Base-by-base conservation (phyloP, 352 stramenopile genomes). In the Hyaloperonospora arabidopsidis region DNA sequence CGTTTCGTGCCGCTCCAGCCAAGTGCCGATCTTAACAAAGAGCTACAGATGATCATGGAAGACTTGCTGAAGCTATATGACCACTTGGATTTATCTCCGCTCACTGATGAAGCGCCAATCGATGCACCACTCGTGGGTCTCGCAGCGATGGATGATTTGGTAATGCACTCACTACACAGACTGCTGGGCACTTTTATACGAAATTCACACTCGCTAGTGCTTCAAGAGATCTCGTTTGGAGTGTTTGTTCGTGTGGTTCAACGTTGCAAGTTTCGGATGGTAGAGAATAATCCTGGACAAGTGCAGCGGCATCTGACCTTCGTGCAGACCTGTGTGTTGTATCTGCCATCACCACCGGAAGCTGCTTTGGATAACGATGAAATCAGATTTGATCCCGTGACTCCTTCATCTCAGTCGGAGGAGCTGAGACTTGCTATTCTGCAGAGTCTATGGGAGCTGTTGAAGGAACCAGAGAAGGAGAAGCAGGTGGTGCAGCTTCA, bases 151-250 rank as follows among this genome's bases (percentile, higher is more conserved):
- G 74, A 89, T 59, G 76, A 87, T 55, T 67, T 89, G 43, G 59
- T 87, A 46, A 63, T 87, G 49, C 60, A 80, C 39, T 70, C 78
- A n/a, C 52, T 87, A 25, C 72, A 87, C 57, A 77, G 77, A 34
- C 63, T 91, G 19, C 53, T 86, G 17, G 56, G 68, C 18, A 52
- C 57, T 0, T 74, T 74, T 18, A 38, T 83, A 23, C 34, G 64
- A 0, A 19, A 21, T 32, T 53, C 53, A 12, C 43, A 36, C 0
- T 59, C 50, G 61, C 8, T 14, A 11, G 21, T 22, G 5, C 53
- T 73, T 39, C 53, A 73, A 58, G 65, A 73, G 34, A 36, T 18
- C 5, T 51, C 45, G 1, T 73, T 73, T 49, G 23, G 11, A n/a
- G 47, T 54, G 1, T 64, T 82, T 35, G 17, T 15, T 10, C 53